These are phyloP conservation scores for Phytopythium helicoides DNA, from an alignment of 352 stramenopile genomes.

Conservation along the genomic window DNA sequence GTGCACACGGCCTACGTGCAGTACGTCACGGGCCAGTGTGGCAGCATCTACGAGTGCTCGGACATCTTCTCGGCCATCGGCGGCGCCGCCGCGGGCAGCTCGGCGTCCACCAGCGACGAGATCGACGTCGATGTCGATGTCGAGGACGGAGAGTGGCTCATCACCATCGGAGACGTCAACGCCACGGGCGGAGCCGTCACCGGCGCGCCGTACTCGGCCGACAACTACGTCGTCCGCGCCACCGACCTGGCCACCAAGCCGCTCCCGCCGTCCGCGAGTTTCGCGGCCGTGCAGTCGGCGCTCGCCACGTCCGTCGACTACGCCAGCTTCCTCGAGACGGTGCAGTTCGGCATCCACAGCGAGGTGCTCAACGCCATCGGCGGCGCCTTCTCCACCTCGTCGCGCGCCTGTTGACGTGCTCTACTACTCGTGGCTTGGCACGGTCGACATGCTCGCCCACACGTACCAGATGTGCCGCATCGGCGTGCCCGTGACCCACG, in stretches of 20 bases:
- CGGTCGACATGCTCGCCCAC: slow-evolving; percentile 68
- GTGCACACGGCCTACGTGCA: slow-evolving; percentile 64
- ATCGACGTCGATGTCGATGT: not conserved
- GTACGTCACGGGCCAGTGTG: slow-evolving; percentile 38
- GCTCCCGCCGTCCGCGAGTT: slow-evolving; percentile 50
- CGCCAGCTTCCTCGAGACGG: slow-evolving; percentile 45
- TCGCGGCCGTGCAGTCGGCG: slow-evolving; percentile 45
- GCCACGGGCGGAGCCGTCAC: slow-evolving; percentile 29
- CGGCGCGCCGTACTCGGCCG: slow-evolving; percentile 38
- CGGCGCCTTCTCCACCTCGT: slow-evolving; percentile 47
- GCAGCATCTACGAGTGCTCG: slow-evolving; percentile 63
- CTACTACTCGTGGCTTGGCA: slow-evolving; percentile 70
- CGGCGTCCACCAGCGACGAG: not conserved
- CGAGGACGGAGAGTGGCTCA: not conserved
- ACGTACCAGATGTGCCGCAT: slow-evolving; percentile 70
- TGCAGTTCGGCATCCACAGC: slow-evolving; percentile 66
- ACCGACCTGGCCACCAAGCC: slow-evolving; percentile 33
- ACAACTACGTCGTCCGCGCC: slow-evolving; percentile 46
- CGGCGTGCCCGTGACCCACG: slow-evolving; percentile 38
- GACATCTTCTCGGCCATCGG: slow-evolving; percentile 53
- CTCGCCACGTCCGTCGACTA: slow-evolving; percentile 53
- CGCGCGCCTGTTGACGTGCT: slow-evolving; percentile 50
- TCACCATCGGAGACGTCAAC: slow-evolving; percentile 26
- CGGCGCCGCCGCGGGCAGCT: slow-evolving; percentile 13
- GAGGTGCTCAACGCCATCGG: slow-evolving; percentile 59